Conservation (phyloP, 2,329 filamentous ascomycete species). For the Ophiosphaerella narmari region DNA sequence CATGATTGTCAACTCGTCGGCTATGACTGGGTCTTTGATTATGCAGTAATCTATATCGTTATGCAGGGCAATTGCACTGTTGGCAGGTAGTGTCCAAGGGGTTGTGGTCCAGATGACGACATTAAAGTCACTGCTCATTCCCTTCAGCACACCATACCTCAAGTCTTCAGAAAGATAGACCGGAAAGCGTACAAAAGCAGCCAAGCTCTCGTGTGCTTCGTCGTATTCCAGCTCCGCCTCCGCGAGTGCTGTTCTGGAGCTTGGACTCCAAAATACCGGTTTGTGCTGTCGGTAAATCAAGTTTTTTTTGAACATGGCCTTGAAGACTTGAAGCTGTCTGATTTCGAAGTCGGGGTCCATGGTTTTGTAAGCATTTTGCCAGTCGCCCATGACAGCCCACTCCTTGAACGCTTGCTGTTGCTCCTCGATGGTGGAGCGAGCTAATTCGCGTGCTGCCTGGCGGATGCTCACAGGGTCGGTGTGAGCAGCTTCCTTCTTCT, state of each 20-base stretch:
- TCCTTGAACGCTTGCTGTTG: slow-evolving; percentile 76
- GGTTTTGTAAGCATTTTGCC: slow-evolving; percentile 76
- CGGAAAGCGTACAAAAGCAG: slow-evolving; percentile 81
- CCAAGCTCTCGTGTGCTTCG: slow-evolving; percentile 71
- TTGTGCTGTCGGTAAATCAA: slow-evolving; percentile 79
- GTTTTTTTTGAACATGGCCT: slow-evolving; percentile 69
- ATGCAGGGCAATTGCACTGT: slow-evolving; percentile 84
- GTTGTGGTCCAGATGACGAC: slow-evolving; percentile 99
- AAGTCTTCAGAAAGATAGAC: slow-evolving; percentile 58
- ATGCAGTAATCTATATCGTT: slow-evolving; percentile 74
- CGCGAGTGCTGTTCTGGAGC: slow-evolving; percentile 76
- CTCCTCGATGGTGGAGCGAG: slow-evolving; percentile 68
- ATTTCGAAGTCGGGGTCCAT: slow-evolving; percentile 79
- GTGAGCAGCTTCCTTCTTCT: slow-evolving; percentile 45
- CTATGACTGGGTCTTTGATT: slow-evolving; percentile 51
- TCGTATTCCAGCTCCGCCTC: slow-evolving; percentile 86
- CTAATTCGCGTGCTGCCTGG: slow-evolving; percentile 66
- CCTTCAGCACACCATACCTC: slow-evolving; percentile 40
- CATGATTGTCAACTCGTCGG: slow-evolving; percentile 67
- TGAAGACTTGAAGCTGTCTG: slow-evolving; percentile 74
- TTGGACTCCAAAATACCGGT: slow-evolving; percentile 86
- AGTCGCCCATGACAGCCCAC: slow-evolving; percentile 81
- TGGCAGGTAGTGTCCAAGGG: slow-evolving; percentile 94
- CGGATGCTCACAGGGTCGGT: slow-evolving; percentile 63
- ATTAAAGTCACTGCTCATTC: slow-evolving; percentile 53